Conservation (phyloP, 371 early-diverging fungal species). For the Catenaria anguillulae region DNA sequence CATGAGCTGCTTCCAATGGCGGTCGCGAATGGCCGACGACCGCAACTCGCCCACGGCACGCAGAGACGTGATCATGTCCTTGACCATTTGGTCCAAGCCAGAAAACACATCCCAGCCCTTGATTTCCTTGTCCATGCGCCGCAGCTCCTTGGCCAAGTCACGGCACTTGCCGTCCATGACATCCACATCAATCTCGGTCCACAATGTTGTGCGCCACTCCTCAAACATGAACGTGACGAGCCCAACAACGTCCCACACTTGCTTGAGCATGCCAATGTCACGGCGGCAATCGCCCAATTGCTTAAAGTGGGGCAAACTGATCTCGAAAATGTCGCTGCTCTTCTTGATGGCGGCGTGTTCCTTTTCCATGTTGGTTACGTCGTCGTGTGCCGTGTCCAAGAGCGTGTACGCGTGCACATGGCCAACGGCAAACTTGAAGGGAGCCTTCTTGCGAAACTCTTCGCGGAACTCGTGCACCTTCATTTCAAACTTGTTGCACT, state of each 20-base stretch:
- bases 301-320: slow-evolving; percentile 34
- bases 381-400: slow-evolving; percentile 29
- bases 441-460: slow-evolving; percentile 43
- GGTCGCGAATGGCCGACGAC: slow-evolving; percentile 39
- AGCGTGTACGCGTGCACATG: slow-evolving; percentile 26
- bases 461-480: slow-evolving; percentile 40
- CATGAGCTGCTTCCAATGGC: slow-evolving; percentile 53
- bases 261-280: slow-evolving; percentile 44
- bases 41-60: slow-evolving; percentile 44
- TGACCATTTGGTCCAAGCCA: slow-evolving; percentile 43
- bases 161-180: slow-evolving; percentile 38
- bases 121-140: slow-evolving; percentile 46
- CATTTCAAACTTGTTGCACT: slow-evolving; percentile 42
- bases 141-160: slow-evolving; percentile 39
- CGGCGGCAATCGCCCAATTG: slow-evolving; percentile 41
- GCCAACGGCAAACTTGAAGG: slow-evolving; percentile 40
- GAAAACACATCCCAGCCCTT: slow-evolving; percentile 48
- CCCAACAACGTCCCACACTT: slow-evolving; percentile 41
- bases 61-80: slow-evolving; percentile 45
- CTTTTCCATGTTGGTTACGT: slow-evolving; percentile 35
- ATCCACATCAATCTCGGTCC: slow-evolving; percentile 46
- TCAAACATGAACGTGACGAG: slow-evolving; percentile 40
- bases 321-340: slow-evolving; percentile 43
- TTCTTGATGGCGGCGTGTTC: slow-evolving; percentile 32
- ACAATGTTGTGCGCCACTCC: slow-evolving; percentile 37